phyloP scores from a whole-genome alignment of 2,329 filamentous ascomycete genomes.

The Fusarium sp. region DNA sequence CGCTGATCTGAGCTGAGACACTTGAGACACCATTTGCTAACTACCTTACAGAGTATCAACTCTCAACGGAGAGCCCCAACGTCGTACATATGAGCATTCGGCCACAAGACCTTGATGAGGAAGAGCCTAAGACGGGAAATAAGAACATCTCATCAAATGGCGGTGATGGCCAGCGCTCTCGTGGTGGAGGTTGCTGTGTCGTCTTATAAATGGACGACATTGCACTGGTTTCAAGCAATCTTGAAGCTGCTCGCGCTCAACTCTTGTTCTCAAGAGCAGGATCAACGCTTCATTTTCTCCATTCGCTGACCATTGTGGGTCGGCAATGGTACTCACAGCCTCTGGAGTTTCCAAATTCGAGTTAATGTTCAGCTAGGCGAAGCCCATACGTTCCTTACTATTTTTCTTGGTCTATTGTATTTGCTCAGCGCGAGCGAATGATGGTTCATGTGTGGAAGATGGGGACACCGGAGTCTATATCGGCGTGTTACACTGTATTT shows the following conservation, averaged over 20 bases:
- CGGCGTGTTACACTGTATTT: slow-evolving; percentile 50
- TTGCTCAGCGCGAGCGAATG: slow-evolving; percentile 44
- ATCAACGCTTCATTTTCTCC: slow-evolving; percentile 12
- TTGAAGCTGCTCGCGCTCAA: slow-evolving; percentile 10
- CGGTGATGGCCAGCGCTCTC: slow-evolving; percentile 57
- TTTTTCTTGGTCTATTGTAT: slow-evolving; percentile 45
- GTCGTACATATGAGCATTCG: slow-evolving; percentile 96
- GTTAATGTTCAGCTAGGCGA: slow-evolving; percentile 11
- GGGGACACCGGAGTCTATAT: slow-evolving; percentile 49
- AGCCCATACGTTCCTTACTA: slow-evolving; percentile 36
- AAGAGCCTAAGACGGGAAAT: slow-evolving; percentile 78
- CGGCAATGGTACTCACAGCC: slow-evolving; percentile 9
- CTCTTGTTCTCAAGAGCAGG: slow-evolving; percentile 11
- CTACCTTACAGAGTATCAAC: slow-evolving; percentile 80
- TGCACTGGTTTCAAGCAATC: slow-evolving; percentile 19
- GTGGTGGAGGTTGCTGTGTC: slow-evolving; percentile 63
- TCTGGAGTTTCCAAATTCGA: slow-evolving; percentile 10
- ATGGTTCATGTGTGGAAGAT: slow-evolving; percentile 44
- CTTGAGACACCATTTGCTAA: slow-evolving; percentile 6
- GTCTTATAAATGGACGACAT: slow-evolving; percentile 59
- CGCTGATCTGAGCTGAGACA: slow-evolving; percentile 9
- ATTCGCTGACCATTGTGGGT: slow-evolving; percentile 13
- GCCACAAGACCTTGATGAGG: slow-evolving; percentile 87
- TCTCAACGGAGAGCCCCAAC: slow-evolving; percentile 80
- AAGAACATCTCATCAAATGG: slow-evolving; percentile 59